Base-by-base conservation (phyloP, 2,329 filamentous ascomycete species). In the Colletotrichum ledebouriae region DNA sequence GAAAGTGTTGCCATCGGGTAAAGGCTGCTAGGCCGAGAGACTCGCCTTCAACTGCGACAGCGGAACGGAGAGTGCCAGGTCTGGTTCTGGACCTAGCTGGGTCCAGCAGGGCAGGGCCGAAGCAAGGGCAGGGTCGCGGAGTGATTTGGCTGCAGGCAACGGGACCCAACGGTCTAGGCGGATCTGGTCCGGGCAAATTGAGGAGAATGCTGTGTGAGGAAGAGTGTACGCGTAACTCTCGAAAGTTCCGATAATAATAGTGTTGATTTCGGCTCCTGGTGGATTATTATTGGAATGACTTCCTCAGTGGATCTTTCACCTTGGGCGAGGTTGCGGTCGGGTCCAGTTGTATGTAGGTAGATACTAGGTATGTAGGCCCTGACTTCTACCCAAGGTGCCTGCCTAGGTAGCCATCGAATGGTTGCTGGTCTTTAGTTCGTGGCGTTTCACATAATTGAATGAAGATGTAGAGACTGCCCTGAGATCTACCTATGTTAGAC, bases 21-120 rank as follows among this genome's bases (percentile, higher is more conserved):
- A 67, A 39, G 42, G 44, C 58, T 63, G 52, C 37, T 29, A 44
- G 39, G 37, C 37, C 58, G 57, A 66, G 58, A 41, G 41, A 46
- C 59, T 66, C 33, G 49, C 17, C 53, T 59, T 50, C 41, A 29
- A 15, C 46, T 41, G n/a, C n/a, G n/a, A n/a, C n/a, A n/a, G n/a
- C n/a, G n/a, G n/a, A n/a, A n/a, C n/a, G n/a, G 59, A 49, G 22
- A 57, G 53, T n/a, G 20, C 58, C 59, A 58, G 52, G 61, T 58
- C 46, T 29, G n/a, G 39, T 34, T 22, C 22, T 22, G 53, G 53
- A 20, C 29, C 29, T 29, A 29, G 29, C 29, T 29, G 29, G 49
- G 29, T 52, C 49, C 49, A 52, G 29, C 22, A 33, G 49, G 33
- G 49, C 47, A 47, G 47, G 60, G 29, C 46, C 44, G 59, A 34